Evolutionary conservation across 345 rosid species (phyloP).

Genomic region (Citrus inodora): DNA sequence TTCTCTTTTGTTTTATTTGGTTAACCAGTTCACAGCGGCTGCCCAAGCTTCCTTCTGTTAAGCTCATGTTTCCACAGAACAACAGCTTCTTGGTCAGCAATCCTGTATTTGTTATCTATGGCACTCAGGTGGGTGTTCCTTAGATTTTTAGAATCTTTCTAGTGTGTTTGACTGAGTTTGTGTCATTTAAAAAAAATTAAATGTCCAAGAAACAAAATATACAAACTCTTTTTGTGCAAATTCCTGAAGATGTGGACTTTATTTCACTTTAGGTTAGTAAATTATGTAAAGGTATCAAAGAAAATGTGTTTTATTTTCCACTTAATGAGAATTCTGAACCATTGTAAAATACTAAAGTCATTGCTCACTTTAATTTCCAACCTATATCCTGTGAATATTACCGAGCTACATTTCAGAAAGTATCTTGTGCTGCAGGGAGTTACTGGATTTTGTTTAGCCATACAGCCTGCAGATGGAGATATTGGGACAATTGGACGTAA

Average conservation of each 20-base stretch:
- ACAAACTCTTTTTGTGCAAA: not conserved
- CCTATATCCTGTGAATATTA: not conserved
- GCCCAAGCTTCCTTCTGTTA: conserved; percentile 60
- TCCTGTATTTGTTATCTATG: conserved; percentile 62
- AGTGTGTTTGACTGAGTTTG: not conserved
- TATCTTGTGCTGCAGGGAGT: conserved; percentile 38
- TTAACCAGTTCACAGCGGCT: conserved; percentile 41
- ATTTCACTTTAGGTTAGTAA: not conserved
- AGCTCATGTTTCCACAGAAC: conserved; percentile 61
- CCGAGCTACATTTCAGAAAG: not conserved
- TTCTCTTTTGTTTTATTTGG: not conserved
- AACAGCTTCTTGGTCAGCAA: conserved; percentile 67
- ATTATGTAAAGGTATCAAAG: too few species aligned
- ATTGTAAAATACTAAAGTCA: not conserved
- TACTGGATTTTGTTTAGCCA: conserved; percentile 64
- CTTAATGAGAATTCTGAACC: not conserved
- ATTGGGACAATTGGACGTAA: conserved; percentile 72
- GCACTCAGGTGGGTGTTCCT: conserved; percentile 49
- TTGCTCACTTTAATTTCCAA: not conserved
- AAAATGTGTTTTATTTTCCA: too few species aligned
- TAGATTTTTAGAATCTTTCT: not conserved
- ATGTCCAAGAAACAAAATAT: not conserved
- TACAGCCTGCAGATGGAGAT: conserved; percentile 55
- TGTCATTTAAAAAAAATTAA: not conserved
- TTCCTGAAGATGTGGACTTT: not conserved